These are phyloP conservation scores for Spergularia bocconei DNA, from an alignment of 148 eudicot species.

Conservation along the genomic window DNA sequence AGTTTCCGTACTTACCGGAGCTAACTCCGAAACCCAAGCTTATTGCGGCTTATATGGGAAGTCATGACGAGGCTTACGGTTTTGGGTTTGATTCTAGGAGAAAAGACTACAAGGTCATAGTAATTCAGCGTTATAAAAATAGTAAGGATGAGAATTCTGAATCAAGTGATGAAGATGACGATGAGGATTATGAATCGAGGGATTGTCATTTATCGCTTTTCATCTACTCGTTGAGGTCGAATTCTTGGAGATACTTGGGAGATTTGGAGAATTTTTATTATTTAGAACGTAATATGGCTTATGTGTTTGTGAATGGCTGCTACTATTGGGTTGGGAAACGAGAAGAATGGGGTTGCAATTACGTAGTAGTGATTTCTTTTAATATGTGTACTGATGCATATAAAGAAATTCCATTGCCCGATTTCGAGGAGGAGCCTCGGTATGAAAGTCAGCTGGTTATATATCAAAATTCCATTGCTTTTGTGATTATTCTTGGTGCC, in stretches of 20 bases:
- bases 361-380: background rate
- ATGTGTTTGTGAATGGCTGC: slow-evolving; percentile 9
- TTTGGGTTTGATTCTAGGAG: slow-evolving; percentile 10
- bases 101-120: slow-evolving; percentile 8
- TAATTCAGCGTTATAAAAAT: background rate
- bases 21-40: background rate
- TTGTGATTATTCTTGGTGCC: background rate
- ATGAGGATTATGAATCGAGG: no score
- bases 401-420: slow-evolving; percentile 2
- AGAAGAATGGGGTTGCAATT: background rate
- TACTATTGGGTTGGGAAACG: slow-evolving; percentile 8
- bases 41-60: background rate
- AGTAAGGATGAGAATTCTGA: no score
- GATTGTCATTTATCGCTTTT: background rate
- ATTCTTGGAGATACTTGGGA: slow-evolving; percentile 25
- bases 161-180: no score
- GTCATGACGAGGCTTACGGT: background rate
- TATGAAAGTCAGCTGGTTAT: background rate
- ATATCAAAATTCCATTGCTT: slow-evolving; percentile 2
- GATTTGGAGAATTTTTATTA: background rate
- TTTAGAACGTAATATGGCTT: background rate
- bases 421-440: background rate
- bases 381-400: background rate
- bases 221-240: slow-evolving; percentile 9
- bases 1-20: background rate